phyloP scores from a whole-genome alignment of 2,329 filamentous ascomycete genomes.

The Ceratocystis cacaofunesta region DNA sequence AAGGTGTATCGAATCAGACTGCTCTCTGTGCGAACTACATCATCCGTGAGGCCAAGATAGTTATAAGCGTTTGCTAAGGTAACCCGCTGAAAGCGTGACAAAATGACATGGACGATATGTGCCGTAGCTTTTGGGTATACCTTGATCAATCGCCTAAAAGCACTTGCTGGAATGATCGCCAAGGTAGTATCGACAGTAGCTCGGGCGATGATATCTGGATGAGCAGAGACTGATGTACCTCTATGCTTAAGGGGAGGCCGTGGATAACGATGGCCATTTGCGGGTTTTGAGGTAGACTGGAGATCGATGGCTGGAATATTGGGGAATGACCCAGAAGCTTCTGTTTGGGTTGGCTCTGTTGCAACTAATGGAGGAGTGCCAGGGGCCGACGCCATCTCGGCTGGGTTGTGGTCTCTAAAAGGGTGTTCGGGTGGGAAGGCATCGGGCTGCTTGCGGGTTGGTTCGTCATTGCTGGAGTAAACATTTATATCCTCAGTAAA shows the following conservation, averaged over 20 bases:
- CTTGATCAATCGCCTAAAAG: slow-evolving; percentile 79
- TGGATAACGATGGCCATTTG: not conserved
- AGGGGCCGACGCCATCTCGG: slow-evolving; percentile 10
- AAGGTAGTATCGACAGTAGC: slow-evolving; percentile 95
- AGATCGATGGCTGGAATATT: slow-evolving; percentile 19
- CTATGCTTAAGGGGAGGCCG: slow-evolving; percentile 22
- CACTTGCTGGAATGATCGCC: slow-evolving; percentile 92
- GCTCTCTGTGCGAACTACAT: slow-evolving; percentile 83
- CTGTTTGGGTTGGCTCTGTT: not conserved
- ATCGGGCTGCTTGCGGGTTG: slow-evolving; percentile 10
- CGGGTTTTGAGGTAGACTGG: not conserved
- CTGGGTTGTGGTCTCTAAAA: not conserved
- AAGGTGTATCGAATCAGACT: slow-evolving; percentile 87
- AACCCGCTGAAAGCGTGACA: slow-evolving; percentile 85
- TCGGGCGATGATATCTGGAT: slow-evolving; percentile 93
- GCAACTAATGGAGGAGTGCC: slow-evolving; percentile 13
- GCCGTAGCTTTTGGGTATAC: slow-evolving; percentile 93
- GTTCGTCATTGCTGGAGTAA: slow-evolving; percentile 50
- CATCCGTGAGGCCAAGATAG: slow-evolving; percentile 80
- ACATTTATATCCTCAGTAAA: slow-evolving; percentile 92
- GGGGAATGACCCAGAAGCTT: not conserved
- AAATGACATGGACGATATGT: slow-evolving; percentile 93
- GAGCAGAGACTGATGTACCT: slow-evolving; percentile 55
- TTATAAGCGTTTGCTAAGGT: slow-evolving; percentile 89
- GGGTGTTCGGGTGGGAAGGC: slow-evolving; percentile 5